Evolutionary conservation across 1,284 basidiomycete species (phyloP).

Genomic region (Mycena sp.): DNA sequence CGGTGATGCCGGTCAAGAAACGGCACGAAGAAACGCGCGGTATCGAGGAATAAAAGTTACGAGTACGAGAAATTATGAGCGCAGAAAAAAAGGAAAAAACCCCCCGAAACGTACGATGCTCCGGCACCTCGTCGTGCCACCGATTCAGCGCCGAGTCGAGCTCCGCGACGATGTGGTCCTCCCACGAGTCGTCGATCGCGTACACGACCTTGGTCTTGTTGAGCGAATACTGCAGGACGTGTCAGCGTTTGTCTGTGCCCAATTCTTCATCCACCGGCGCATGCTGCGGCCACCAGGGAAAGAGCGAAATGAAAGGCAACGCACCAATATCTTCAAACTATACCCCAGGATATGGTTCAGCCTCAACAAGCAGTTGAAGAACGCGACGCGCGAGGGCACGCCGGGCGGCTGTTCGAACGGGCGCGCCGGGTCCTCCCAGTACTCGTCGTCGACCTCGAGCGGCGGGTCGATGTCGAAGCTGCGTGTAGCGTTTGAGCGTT

Average conservation of each 20-base stretch:
- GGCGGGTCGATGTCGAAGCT: conserved; percentile 18
- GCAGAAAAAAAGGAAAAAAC: too few relatives aligned
- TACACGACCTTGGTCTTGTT: conserved; percentile 45
- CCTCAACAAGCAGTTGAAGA: conserved; percentile 55
- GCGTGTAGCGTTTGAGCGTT: too few relatives aligned
- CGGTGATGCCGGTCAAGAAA: too few relatives aligned
- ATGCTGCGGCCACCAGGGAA: background rate
- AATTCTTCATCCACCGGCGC: too few relatives aligned
- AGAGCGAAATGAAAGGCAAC: background rate
- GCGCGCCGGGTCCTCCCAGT: too few relatives aligned
- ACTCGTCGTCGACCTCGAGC: too few relatives aligned
- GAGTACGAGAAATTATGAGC: too few relatives aligned
- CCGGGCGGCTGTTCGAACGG: conserved; percentile 46
- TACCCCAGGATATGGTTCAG: conserved; percentile 54
- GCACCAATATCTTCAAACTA: background rate
- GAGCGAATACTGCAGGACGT: conserved; percentile 27
- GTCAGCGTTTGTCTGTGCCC: background rate
- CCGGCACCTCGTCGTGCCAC: conserved; percentile 6
- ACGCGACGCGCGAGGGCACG: conserved; percentile 47
- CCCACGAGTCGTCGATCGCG: conserved; percentile 53
- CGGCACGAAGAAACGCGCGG: too few relatives aligned
- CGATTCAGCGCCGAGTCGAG: conserved; percentile 1
- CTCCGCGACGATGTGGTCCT: conserved; percentile 38
- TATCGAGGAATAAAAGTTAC: too few relatives aligned
- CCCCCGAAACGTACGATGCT: too few relatives aligned